phyloP scores from a whole-genome alignment of 768 basidiomycete genomes.

The Suillus discolor region DNA sequence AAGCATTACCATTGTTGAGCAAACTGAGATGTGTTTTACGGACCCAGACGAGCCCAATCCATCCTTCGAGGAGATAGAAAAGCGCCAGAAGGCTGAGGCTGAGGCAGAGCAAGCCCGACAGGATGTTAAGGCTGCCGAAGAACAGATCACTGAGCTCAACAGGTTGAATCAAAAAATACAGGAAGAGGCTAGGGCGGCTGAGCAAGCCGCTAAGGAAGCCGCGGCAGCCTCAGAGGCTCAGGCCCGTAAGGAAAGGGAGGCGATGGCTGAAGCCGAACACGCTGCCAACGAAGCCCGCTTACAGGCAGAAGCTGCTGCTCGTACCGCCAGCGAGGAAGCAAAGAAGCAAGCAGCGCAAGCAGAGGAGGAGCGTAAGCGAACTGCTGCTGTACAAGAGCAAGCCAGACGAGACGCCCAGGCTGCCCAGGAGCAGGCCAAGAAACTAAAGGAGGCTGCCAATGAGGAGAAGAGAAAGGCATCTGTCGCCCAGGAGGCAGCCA shows the following conservation, averaged over 20 bases:
- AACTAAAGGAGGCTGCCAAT: slow-evolving; percentile 15
- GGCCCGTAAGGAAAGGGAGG: neutral
- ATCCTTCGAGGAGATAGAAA: too few relatives aligned
- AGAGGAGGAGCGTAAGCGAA: slow-evolving; percentile 14
- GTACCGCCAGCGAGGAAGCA: neutral
- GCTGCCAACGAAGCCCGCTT: slow-evolving; percentile 3
- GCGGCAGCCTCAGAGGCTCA: neutral
- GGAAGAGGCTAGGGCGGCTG: too few relatives aligned
- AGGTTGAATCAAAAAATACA: too few relatives aligned
- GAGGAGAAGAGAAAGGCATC: slow-evolving; percentile 23
- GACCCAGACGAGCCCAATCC: too few relatives aligned
- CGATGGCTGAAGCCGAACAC: neutral
- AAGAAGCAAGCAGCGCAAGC: slow-evolving; percentile 1
- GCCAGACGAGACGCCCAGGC: slow-evolving; percentile 11
- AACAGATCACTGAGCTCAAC: too few relatives aligned
- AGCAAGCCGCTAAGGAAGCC: neutral
- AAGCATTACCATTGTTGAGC: too few relatives aligned
- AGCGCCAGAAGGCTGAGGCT: too few relatives aligned
- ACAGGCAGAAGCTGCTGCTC: slow-evolving; percentile 4
- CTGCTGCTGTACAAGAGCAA: slow-evolving; percentile 11
- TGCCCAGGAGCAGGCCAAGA: slow-evolving; percentile 13
- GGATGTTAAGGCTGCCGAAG: too few relatives aligned
- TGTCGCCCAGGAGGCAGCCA: slow-evolving; percentile 16
- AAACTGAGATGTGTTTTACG: too few relatives aligned
- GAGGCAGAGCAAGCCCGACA: too few relatives aligned